Percentiles rank a stretch among this genome's conserved stretches.
These are phyloP conservation scores for Penicillium goetzii DNA, from an alignment of 495 filamentous ascomycete genomes.

Conservation along the genomic window DNA sequence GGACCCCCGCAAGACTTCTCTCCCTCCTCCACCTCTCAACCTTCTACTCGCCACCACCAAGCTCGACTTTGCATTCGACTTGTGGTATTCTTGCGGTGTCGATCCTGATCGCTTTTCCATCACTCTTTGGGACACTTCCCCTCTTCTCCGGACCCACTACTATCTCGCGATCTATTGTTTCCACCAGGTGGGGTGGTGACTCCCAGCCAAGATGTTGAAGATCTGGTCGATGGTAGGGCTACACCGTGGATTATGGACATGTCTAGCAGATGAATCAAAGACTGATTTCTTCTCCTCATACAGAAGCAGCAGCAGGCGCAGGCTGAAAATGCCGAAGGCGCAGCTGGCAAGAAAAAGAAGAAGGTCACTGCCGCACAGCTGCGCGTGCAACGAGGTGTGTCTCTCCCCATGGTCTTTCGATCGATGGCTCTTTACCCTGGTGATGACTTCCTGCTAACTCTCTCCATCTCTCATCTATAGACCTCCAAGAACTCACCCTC, in stretches of 20 bases:
- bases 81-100: not conserved
- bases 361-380: conserved; percentile 96
- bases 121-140: not conserved
- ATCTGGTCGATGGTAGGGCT: conserved; percentile 97
- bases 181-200: conserved; percentile 31
- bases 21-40: not conserved
- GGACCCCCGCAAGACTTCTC: conserved; percentile 18
- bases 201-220: conserved; percentile 80
- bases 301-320: conserved; percentile 92
- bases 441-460: not conserved
- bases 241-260: not conserved
- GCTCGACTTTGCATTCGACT: not conserved
- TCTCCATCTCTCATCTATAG: conserved; percentile 45
- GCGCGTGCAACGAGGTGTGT: conserved; percentile 88
- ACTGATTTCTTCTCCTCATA: conserved; percentile 10
- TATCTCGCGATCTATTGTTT: conserved; percentile 3
- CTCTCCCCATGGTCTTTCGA: conserved; percentile 2
- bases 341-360: conserved; percentile 84
- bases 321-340: conserved; percentile 83
- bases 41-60: not conserved
- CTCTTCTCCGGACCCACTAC: not conserved
- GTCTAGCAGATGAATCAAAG: not conserved
- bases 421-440: not conserved
- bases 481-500: conserved; percentile 89
- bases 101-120: not conserved